Evolutionary conservation across 495 filamentous ascomycete genomes (phyloP).

Genomic region (Aspergillus ostianus): DNA sequence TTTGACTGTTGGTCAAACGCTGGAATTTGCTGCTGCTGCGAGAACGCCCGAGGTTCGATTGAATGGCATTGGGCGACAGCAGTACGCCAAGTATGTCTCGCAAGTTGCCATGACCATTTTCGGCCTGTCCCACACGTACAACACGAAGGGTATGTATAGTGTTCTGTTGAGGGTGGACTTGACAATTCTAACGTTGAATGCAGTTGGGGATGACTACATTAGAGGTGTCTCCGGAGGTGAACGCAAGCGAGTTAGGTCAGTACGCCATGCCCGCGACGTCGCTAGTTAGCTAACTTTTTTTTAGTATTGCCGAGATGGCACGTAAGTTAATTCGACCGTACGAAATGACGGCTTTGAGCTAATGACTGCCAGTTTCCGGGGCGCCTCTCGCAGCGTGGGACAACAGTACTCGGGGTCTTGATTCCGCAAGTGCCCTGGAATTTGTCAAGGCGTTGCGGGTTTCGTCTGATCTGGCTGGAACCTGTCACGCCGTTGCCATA

Average conservation of each 20-base stretch:
- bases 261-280: neutral
- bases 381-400: constrained; percentile 78
- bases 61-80: constrained; percentile 38
- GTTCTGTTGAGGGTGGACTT: constrained; percentile 20
- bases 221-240: constrained; percentile 81
- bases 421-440: constrained; percentile 79
- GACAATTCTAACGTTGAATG: constrained; percentile 36
- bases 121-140: constrained; percentile 58
- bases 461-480: constrained; percentile 70
- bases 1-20: constrained; percentile 64
- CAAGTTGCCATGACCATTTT: constrained; percentile 62
- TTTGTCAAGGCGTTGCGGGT: constrained; percentile 67
- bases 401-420: constrained; percentile 80
- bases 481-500: constrained; percentile 74
- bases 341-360: constrained; percentile 28
- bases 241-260: constrained; percentile 60
- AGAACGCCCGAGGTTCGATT: constrained; percentile 47
- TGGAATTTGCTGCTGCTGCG: constrained; percentile 60
- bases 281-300: constrained; percentile 7
- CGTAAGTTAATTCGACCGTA: constrained; percentile 25
- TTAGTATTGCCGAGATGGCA: constrained; percentile 59
- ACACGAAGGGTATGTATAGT: constrained; percentile 41
- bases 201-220: constrained; percentile 48
- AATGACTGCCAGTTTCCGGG: constrained; percentile 55
- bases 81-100: constrained; percentile 47